Conservation (phyloP, 768 basidiomycete genomes). For the Kondoa subrosea region DNA sequence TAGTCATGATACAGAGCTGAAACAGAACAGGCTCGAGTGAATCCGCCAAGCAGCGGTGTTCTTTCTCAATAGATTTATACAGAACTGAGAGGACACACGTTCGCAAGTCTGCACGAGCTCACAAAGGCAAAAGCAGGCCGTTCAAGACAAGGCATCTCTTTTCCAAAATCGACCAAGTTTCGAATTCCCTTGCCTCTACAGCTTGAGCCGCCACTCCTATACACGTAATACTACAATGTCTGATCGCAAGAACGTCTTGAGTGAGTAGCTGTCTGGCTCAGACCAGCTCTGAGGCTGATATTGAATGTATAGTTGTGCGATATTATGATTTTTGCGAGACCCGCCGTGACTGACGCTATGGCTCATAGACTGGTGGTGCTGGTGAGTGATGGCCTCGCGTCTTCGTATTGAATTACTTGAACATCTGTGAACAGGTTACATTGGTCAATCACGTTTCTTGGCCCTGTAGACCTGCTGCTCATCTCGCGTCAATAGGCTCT, state of each 20-base stretch:
- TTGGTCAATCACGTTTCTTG: conserved; percentile 35
- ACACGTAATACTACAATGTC: neutral
- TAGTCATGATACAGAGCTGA: neutral
- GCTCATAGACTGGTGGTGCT: conserved; percentile 14
- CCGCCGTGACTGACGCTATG: too few species aligned
- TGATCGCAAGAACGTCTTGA: neutral
- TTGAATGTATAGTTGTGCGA: too few species aligned
- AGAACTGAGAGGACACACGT: too few species aligned
- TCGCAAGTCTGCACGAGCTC: too few species aligned
- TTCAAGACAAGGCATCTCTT: neutral
- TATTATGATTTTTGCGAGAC: too few species aligned
- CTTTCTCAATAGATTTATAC: too few species aligned
- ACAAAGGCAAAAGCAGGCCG: too few species aligned
- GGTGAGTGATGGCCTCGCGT: neutral
- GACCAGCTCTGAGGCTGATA: neutral
- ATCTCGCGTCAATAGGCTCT: conserved; percentile 63
- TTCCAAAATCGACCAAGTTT: conserved; percentile 3
- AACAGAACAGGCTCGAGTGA: too few species aligned
- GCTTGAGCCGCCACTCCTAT: too few species aligned
- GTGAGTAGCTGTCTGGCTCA: neutral
- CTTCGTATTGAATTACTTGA: neutral
- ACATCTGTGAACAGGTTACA: conserved; percentile 8
- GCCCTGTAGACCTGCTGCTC: conserved; percentile 79
- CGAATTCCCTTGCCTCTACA: too few species aligned
- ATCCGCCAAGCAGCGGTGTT: too few species aligned